Evolutionary conservation across 768 basidiomycete species (phyloP).

Genomic region (Daedalea quercina): DNA sequence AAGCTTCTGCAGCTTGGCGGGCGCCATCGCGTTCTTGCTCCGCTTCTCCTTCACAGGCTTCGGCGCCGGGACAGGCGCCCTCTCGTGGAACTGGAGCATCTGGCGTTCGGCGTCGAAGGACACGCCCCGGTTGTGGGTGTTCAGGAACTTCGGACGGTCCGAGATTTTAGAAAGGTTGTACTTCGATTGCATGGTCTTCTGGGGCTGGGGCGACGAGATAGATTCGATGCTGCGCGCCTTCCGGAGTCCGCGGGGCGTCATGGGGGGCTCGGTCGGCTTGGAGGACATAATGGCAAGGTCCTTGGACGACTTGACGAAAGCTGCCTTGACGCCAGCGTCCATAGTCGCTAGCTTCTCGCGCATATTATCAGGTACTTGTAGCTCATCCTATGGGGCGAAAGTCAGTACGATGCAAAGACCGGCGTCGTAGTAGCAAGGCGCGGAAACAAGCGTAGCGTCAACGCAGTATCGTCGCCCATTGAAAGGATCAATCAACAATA

Average conservation of each 20-base stretch:
- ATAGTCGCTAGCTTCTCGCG: constrained; percentile 76
- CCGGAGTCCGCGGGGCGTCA: constrained; percentile 53
- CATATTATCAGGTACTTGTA: constrained; percentile 77
- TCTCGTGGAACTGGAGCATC: not conserved
- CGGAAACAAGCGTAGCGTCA: no score
- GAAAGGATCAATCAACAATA: no score
- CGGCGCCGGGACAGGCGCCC: constrained; percentile 4
- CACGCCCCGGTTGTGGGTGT: constrained; percentile 35
- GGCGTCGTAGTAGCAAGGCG: not conserved
- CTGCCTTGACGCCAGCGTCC: constrained; percentile 82
- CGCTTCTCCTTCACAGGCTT: constrained; percentile 48
- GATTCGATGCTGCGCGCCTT: constrained; percentile 72
- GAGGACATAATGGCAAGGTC: constrained; percentile 42
- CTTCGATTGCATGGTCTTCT: constrained; percentile 7
- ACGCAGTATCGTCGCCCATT: no score
- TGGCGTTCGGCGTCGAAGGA: constrained; percentile 46
- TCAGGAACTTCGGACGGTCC: constrained; percentile 3
- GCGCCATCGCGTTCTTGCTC: constrained; percentile 34
- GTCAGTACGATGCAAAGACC: not conserved
- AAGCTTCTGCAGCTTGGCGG: constrained; percentile 61
- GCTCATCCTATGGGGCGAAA: constrained; percentile 56
- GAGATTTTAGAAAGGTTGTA: constrained; percentile 7
- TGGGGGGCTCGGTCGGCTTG: constrained; percentile 25
- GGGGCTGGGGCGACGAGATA: constrained; percentile 44
- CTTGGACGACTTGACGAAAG: constrained; percentile 85